Evolutionary conservation across 441 rosid genomes (phyloP), one percentile per base, ranked within the genome.

Genomic region (Populus trichocarpa): DNA sequence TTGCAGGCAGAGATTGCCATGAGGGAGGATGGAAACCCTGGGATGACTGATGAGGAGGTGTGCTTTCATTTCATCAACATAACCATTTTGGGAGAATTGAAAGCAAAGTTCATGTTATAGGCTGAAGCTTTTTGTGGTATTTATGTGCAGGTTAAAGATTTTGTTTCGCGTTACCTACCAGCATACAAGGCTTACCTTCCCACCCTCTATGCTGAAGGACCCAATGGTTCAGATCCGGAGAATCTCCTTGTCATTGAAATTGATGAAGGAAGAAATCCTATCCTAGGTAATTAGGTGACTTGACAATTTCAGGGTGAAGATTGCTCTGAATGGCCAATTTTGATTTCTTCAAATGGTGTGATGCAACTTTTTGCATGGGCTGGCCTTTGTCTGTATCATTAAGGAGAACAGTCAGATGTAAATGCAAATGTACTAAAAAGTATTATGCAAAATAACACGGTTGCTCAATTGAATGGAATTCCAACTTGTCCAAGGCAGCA

Each of bases 21-120:
- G 98, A 92, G 95, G 82, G 90, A 92, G 81, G 93, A 87, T 3
- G 99, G 98, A 8, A 81, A 90, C 35, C 86, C 95, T 13, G 98
- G 98, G 80, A 94, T 96, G 98, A 90, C 95, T 0, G 92, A 94
- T 70, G 96, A 91, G 72, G 97, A 96, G 96, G 99, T 93, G 50
- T 76, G 40, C 77, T 66, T 75, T n/a, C 28, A 69, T 69, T 59
- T 53, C 73, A 36, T 73, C 9, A 16, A 35, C 35, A 30, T 59
- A 20, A 12, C 20, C 13, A 16, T 18, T 73, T 69, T 36, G 28
- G 25, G 23, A 20, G 16, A 40, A 40, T 32, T 18, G 18, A 35
- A 20, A 61, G 32, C 42, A n/a, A 18, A 42, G 16, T 53, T 42
- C 12, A 13, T 22, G 5, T 32, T 25, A 50, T 22, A 40, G 63